Base-by-base conservation (phyloP, 1,284 basidiomycete genomes). In the Ceratobasidium theobromae region DNA sequence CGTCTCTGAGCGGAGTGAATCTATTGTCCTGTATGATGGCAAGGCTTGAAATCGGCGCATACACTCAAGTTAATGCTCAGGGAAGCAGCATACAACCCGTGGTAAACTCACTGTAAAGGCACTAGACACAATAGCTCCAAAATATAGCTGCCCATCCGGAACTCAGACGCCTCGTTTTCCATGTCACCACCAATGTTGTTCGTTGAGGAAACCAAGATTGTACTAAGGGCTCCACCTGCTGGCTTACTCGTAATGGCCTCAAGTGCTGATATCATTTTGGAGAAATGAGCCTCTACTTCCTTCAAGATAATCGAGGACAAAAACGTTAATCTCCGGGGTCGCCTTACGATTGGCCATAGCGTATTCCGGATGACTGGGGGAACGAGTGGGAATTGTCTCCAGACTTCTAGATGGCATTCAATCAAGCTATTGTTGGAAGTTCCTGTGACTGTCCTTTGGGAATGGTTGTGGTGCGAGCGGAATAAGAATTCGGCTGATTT, bases 1-100 rank as follows among this genome's bases (percentile, higher is more conserved):
- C 86, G 68, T 87, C 85, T 66, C 84, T 86, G 40, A 87, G 75
- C 0, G 86, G 85, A 2, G 86, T 72, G 66, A 87, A 86, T 6
- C 83, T 76, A 68, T 87, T 86, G 41, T 86, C 84, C 12, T 78
- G 78, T 0, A 82, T 82, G 33, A 87, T 72, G 0, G 86, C 85
- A 23, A 87, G 28, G 27, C 41, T 54, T 12, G 4, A 18, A 53
- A 14, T 38, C 4, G 35, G 14, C 28, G n/a, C 8, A 27, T 8
- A 21, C 6, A 48, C 18, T 25, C 2, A 28, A 52, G 12, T 52
- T 6, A 52, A 4, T n/a, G 49, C 1, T 52, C 1, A 28, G 25
- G 23, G 5, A 32, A n/a, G 0, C 14, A n/a, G 30, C 6, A 25
- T 25, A 4, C 3, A 14, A 8, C 14, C 6, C 5, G 2, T 25